Percentiles rank a stretch among this genome's conserved stretches.
These are phyloP conservation scores for Pholiota molesta DNA, from an alignment of 768 basidiomycete genomes.

Conservation along the genomic window DNA sequence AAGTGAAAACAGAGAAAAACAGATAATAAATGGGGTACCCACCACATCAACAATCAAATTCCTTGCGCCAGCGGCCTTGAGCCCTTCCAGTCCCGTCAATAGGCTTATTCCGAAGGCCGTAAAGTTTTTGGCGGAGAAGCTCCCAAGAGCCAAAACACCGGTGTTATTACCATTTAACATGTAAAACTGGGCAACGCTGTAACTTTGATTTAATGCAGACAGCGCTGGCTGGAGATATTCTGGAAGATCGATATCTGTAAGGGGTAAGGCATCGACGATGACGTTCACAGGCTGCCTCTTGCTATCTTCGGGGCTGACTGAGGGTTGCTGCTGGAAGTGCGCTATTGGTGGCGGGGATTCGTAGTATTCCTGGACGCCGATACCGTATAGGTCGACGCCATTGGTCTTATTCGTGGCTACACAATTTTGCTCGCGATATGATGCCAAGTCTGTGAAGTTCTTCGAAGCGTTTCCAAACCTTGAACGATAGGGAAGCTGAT, in stretches of 20 bases:
- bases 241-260: slow-evolving; percentile 48
- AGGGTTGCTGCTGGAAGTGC: slow-evolving; percentile 43
- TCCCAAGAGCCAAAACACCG: slow-evolving; percentile 60
- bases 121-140: slow-evolving; percentile 53
- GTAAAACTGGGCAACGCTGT: slow-evolving; percentile 57
- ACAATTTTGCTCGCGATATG: slow-evolving; percentile 58
- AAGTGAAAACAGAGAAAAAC: background rate
- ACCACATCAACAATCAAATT: slow-evolving; percentile 64
- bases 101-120: slow-evolving; percentile 43
- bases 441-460: slow-evolving; percentile 49
- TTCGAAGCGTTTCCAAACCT: slow-evolving; percentile 47
- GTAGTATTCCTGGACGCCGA: slow-evolving; percentile 11
- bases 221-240: slow-evolving; percentile 39
- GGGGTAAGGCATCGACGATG: slow-evolving; percentile 47
- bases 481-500: slow-evolving; percentile 60
- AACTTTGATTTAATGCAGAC: slow-evolving; percentile 44
- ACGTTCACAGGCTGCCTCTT: slow-evolving; percentile 49
- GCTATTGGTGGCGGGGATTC: slow-evolving; percentile 28
- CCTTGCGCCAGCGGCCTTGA: slow-evolving; percentile 51
- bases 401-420: slow-evolving; percentile 51
- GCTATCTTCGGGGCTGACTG: slow-evolving; percentile 30
- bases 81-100: slow-evolving; percentile 45
- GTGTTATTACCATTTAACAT: slow-evolving; percentile 54
- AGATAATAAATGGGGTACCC: slow-evolving; percentile 19
- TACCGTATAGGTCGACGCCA: slow-evolving; percentile 40